A percentile compares a stretch with the other conserved stretches of the same genome.
phyloP scores from a whole-genome alignment of 2,329 filamentous ascomycete species.

The Neonectria sp. region DNA sequence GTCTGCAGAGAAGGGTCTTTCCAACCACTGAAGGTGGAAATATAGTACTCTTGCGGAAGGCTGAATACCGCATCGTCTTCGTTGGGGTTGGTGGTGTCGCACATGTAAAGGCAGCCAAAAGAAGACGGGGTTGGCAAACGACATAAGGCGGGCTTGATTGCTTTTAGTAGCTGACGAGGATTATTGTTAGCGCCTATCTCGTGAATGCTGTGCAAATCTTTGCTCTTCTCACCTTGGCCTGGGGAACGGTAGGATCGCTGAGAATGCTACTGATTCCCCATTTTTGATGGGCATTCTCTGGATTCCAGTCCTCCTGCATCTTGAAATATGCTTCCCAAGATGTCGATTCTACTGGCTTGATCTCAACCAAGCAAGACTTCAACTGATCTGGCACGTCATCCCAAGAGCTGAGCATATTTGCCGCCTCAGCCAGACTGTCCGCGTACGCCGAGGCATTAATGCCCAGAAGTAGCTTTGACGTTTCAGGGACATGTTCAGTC shows the following conservation, averaged over 20 bases:
- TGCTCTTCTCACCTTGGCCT: neutral
- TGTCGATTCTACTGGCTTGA: neutral
- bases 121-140: constrained; percentile 11
- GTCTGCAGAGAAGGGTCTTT: constrained; percentile 2
- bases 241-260: constrained; percentile 1
- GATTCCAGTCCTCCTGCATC: constrained; percentile 7
- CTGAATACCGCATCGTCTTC: constrained; percentile 17
- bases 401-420: constrained; percentile 2
- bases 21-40: constrained; percentile 14
- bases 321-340: constrained; percentile 16
- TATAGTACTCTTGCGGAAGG: constrained; percentile 18
- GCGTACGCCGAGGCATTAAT: constrained; percentile 15
- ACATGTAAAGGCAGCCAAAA: constrained; percentile 15
- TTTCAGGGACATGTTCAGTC: neutral
- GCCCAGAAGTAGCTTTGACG: neutral
- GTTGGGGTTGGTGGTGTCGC: constrained; percentile 2
- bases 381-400: constrained; percentile 11
- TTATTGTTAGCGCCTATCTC: neutral
- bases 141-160: constrained; percentile 13
- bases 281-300: constrained; percentile 13
- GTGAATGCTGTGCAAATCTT: neutral
- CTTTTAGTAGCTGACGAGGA: neutral
- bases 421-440: neutral
- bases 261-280: constrained; percentile 16
- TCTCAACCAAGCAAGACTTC: neutral